These are phyloP conservation scores for Keithomyces neogunnii DNA, from an alignment of 2,329 filamentous ascomycete species.

Conservation along the genomic window DNA sequence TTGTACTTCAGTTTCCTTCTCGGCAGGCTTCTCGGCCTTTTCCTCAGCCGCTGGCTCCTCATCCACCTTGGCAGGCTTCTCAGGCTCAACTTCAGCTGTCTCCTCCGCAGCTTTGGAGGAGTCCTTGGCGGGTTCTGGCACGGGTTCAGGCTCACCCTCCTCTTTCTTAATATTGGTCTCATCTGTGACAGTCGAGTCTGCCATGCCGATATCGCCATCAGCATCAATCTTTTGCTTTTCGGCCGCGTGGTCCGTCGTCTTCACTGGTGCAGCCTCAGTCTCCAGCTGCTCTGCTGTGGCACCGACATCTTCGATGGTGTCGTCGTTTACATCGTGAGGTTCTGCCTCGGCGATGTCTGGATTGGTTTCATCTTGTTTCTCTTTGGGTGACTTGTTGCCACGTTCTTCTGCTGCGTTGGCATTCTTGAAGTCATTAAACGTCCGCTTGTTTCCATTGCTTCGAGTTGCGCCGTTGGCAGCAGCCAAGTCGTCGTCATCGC, in stretches of 20 bases:
- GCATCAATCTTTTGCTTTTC: slow-evolving; percentile 29
- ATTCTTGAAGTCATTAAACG: slow-evolving; percentile 44
- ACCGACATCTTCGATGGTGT: slow-evolving; percentile 36
- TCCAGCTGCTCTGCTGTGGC: slow-evolving; percentile 16
- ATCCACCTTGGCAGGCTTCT: slow-evolving; percentile 5
- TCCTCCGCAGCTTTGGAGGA: slow-evolving; percentile 20
- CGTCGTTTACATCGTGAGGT: slow-evolving; percentile 27
- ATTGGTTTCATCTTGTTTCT: slow-evolving; percentile 19
- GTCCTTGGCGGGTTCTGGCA: slow-evolving; percentile 22
- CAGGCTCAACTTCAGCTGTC: slow-evolving; percentile 12
- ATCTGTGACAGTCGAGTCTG: slow-evolving; percentile 24
- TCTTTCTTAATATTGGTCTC: slow-evolving; percentile 31
- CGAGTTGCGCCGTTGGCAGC: slow-evolving; percentile 61
- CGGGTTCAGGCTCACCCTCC: slow-evolving; percentile 25
- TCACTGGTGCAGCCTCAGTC: slow-evolving; percentile 13
- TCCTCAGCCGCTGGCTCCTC: slow-evolving; percentile 10
- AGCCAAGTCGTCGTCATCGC: slow-evolving; percentile 79
- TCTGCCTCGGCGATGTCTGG: slow-evolving; percentile 22
- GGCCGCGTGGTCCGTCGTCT: slow-evolving; percentile 9
- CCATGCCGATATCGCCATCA: slow-evolving; percentile 46
- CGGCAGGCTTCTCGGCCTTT: slow-evolving; percentile 14
- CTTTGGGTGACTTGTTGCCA: slow-evolving; percentile 27
- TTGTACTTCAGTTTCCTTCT: slow-evolving; percentile 12
- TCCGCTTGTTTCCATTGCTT: slow-evolving; percentile 38
- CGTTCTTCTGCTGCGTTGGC: slow-evolving; percentile 29